Percentiles rank a stretch among this genome's conserved stretches.
These are phyloP conservation scores for Tetrapyrgos nigripes DNA, from an alignment of 1,284 basidiomycete genomes.

Conservation along the genomic window DNA sequence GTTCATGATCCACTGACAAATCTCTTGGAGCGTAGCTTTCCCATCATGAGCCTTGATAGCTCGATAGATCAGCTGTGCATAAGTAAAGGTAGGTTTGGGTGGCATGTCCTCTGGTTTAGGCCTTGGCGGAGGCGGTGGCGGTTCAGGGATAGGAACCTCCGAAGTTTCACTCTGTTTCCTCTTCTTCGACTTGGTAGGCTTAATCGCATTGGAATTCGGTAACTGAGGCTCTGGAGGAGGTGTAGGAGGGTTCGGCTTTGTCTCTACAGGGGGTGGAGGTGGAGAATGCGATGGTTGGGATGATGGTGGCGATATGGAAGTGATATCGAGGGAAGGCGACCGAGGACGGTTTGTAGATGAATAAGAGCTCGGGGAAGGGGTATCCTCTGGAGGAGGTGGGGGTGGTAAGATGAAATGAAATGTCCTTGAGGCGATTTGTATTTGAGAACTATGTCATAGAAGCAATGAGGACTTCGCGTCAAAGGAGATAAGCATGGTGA, in stretches of 20 bases:
- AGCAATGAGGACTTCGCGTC: conserved; percentile 9
- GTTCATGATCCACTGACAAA: conserved; percentile 90
- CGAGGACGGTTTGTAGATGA: conserved; percentile 65
- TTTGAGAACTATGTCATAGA: conserved; percentile 78
- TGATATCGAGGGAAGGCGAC: conserved; percentile 79
- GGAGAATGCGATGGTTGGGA: conserved; percentile 78
- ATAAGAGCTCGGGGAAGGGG: conserved; percentile 76
- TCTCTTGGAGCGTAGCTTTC: conserved; percentile 90
- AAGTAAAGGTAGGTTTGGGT: conserved; percentile 78
- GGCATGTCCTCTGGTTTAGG: conserved; percentile 78
- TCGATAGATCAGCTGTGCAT: conserved; percentile 80
- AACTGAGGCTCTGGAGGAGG: conserved; percentile 50
- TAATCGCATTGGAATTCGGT: conserved; percentile 68
- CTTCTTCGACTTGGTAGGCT: conserved; percentile 60
- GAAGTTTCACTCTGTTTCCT: conserved; percentile 68
- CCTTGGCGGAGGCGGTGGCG: conserved; percentile 47
- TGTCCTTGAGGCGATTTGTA: conserved; percentile 97
- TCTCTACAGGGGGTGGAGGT: conserved; percentile 43
- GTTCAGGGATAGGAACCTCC: conserved; percentile 25
- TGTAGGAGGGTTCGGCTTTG: conserved; percentile 40
- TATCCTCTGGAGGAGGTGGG: conserved; percentile 73
- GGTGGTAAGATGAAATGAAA: conserved; percentile 96
- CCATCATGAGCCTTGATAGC: conserved; percentile 82
- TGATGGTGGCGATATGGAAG: conserved; percentile 82
- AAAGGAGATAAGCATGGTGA: conserved; percentile 21